Evolutionary conservation across 768 basidiomycete genomes (phyloP), one percentile per base, ranked within the genome.

Genomic region (Mycena vulgaris): DNA sequence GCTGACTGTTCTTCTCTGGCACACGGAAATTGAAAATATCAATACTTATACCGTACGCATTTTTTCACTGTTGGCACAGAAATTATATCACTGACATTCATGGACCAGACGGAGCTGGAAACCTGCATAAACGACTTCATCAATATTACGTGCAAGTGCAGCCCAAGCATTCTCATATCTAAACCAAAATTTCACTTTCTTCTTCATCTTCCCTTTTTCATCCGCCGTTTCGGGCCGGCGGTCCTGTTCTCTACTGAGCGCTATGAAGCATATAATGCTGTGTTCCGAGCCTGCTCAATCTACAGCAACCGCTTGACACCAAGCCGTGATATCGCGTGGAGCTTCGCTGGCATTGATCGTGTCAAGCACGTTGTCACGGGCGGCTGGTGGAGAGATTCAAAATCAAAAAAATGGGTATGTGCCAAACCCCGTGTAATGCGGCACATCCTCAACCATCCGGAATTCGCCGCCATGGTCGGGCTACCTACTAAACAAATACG

Each of bases 151-250:
- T n/a, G n/a, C n/a, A n/a, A n/a, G n/a, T 78, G 77, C 39, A 67
- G 69, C 0, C 78, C 71, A 7, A 76, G 76, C 9, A 75, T 71
- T 11, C 52, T 75, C 19, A 45, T 80, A 13, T 65, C 19, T 0
- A 81, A 81, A 21, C 52, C 71, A 0, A 81, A 81, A 25, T 80
- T 80, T 31, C 80, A 81, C 52, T 74, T 81, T 19, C 57, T 81
- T 0, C 16, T 79, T 13, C 77, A 80, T 27, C 71, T 81, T 4
- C 77, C 75, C 0, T 66, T 63, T 23, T 75, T 69, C 49, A 80
- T 81, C 35, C 16, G 58, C 1, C 58, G 61, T 0, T 81, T 80
- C 68, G 79, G 78, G 0, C 79, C 79, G 0, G 68, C 80, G 0
- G 70, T 80, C 2, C 58, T 78, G 0, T 81, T 77, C 48, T 75